These are phyloP conservation scores for Suillus ampliporus DNA, from an alignment of 768 basidiomycete species.

Conservation along the genomic window DNA sequence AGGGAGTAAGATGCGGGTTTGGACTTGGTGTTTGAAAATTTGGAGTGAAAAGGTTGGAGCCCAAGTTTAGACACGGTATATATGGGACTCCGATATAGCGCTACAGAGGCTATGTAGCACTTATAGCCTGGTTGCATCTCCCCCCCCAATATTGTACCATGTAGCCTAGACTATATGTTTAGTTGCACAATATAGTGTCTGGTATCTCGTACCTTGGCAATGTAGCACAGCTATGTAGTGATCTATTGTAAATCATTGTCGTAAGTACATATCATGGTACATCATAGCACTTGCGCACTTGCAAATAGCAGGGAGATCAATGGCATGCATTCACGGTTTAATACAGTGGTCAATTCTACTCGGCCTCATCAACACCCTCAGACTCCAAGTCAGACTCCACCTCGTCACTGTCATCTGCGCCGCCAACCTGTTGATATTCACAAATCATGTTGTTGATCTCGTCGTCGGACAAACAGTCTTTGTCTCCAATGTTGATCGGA, in stretches of 20 bases:
- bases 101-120: background rate
- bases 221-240: background rate
- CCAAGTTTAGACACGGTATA: no score
- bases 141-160: background rate
- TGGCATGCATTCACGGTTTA: background rate
- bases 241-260: conserved; percentile 1
- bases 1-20: no score
- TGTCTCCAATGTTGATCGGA: background rate
- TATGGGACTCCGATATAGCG: background rate
- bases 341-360: conserved; percentile 1
- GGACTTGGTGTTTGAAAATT: no score
- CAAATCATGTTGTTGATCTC: background rate
- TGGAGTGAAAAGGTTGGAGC: no score
- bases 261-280: background rate
- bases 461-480: background rate
- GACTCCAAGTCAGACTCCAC: background rate
- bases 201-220: background rate
- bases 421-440: conserved; percentile 5
- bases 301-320: conserved; percentile 3
- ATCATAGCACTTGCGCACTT: background rate
- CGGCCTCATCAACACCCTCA: background rate
- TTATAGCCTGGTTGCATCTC: conserved; percentile 1
- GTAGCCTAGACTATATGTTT: background rate
- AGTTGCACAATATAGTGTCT: background rate
- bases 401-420: background rate